Evolutionary conservation across 441 rosid genomes (phyloP).

Genomic region (Populus hybrid): DNA sequence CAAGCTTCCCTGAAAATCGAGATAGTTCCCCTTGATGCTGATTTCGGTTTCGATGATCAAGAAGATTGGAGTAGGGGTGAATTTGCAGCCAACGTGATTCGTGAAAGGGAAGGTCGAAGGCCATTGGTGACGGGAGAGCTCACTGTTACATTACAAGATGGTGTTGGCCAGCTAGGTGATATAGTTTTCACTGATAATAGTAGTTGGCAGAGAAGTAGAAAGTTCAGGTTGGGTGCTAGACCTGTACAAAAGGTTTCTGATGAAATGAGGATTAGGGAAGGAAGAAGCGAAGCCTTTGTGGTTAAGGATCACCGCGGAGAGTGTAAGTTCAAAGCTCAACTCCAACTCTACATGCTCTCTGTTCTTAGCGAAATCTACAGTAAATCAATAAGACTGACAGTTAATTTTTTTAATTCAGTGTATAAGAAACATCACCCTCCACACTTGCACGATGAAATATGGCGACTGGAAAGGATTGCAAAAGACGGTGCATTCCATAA

Average conservation of each 20-base stretch:
- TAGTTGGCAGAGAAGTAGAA: conserved; percentile 70
- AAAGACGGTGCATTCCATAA: conserved; percentile 49
- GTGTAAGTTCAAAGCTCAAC: conserved; percentile 39
- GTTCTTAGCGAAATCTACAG: background rate
- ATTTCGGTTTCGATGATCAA: conserved; percentile 40
- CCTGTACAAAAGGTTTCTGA: conserved; percentile 21
- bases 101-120: conserved; percentile 57
- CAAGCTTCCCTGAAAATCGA: conserved; percentile 49
- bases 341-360: background rate
- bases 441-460: conserved; percentile 45
- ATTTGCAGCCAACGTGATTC: conserved; percentile 43
- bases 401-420: conserved; percentile 34
- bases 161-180: conserved; percentile 44
- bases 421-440: conserved; percentile 86
- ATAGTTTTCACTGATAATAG: conserved; percentile 70
- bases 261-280: conserved; percentile 54
- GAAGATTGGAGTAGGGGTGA: conserved; percentile 54
- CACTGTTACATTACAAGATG: conserved; percentile 35
- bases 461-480: conserved; percentile 74
- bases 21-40: conserved; percentile 60
- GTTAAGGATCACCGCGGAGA: conserved; percentile 90
- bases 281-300: conserved; percentile 53
- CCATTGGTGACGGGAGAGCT: conserved; percentile 70
- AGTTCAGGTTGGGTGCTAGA: conserved; percentile 70
- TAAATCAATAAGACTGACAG: conserved; percentile 1